Evolutionary conservation across 83 land plant species (phyloP).

Genomic region (Thuja plicata): DNA sequence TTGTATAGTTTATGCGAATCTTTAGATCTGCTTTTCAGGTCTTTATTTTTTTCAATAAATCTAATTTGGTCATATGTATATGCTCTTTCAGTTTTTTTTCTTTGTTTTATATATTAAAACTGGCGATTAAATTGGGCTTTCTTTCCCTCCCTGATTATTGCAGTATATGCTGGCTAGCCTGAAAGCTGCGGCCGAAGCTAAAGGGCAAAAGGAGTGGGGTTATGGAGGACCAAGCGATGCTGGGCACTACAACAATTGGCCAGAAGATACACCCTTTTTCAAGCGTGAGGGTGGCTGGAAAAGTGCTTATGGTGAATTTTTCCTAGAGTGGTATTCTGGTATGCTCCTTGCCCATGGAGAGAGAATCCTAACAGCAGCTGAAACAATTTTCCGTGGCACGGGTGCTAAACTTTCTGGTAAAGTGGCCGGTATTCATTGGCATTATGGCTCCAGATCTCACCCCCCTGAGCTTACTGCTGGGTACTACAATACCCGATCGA

Average conservation of each 20-base stretch:
- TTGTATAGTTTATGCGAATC: background rate
- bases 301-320: conserved; percentile 64
- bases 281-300: conserved; percentile 67
- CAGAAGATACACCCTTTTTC: conserved; percentile 76
- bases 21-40: background rate
- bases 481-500: conserved; percentile 67
- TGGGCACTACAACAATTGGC: conserved; percentile 84
- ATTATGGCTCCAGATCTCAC: conserved; percentile 80
- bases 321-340: conserved; percentile 77
- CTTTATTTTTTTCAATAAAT: no score
- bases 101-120: background rate
- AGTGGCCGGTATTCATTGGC: conserved; percentile 86
- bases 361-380: conserved; percentile 57
- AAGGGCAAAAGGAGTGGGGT: conserved; percentile 71
- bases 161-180: conserved; percentile 77
- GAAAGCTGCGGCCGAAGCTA: conserved; percentile 62
- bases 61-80: background rate
- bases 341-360: conserved; percentile 78
- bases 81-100: background rate
- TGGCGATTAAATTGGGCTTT: background rate
- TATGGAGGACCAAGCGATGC: conserved; percentile 75
- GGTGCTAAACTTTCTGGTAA: conserved; percentile 70
- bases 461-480: conserved; percentile 87
- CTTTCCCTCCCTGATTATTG: conserved; percentile 12
- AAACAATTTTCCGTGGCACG: conserved; percentile 36